Evolutionary conservation across 768 basidiomycete genomes (phyloP), one percentile per base, ranked within the genome.

Genomic region (Russula earlei): DNA sequence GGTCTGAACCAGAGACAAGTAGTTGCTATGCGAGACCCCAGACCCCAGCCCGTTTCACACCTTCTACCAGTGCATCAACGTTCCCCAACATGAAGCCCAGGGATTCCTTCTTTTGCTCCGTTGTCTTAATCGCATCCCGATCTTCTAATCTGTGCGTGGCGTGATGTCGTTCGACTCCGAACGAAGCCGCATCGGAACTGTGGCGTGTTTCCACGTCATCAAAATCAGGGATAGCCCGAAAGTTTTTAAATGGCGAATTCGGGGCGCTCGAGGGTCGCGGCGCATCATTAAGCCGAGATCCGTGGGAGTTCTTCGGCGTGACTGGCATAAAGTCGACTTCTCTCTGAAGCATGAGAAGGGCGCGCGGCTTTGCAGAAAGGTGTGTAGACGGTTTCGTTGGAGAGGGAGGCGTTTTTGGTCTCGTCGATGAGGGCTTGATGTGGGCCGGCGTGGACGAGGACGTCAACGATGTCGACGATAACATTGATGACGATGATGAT

Each of bases 61-160:
- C 85, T 59, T 91, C 89, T 5, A 95, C 89, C 10, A 95, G 75
- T 29, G 87, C 85, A 67, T 94, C 92, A 3, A 95, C 92, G 67
- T 95, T 94, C 4, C 90, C 91, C 42, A 95, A 69, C 81, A 92
- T 84, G 43, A 79, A 83, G 0, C 86, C 85, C 55, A 95, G 65
- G 42, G 88, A 67, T 66, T 82, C 81, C 68, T 85, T 91, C 73
- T 92, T 92, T 71, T 92, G 87, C 56, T 88, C 84, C 41, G 82
- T 90, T 41, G 82, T 85, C 62, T 72, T 67, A 29, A 65, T 51
- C 12, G 58, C 49, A 47, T 66, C 63, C 46, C 57, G 58, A 17
- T 62, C 38, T 42, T 52, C 61, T 29, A 59, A 62, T 49, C 58
- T 54, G 29, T 54, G 19, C 59, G 62, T 38, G 27, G 34, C 42